These are phyloP conservation scores for Trichoderma breve DNA, from an alignment of 2,329 filamentous ascomycete species.

Conservation along the genomic window DNA sequence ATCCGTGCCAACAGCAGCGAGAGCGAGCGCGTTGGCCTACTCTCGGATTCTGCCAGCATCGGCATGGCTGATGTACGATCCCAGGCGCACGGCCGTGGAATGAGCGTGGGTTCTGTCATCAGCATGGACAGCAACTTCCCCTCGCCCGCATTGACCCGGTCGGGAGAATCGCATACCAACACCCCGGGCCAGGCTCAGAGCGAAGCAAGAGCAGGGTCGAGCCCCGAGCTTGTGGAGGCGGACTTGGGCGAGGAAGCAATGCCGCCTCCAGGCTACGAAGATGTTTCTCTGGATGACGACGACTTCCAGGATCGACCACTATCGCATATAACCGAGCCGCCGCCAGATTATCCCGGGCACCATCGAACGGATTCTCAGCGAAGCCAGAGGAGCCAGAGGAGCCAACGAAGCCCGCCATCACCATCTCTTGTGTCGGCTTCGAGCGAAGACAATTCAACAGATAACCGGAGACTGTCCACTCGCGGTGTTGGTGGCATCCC, in stretches of 20 bases:
- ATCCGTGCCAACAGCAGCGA: constrained; percentile 71
- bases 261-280: constrained; percentile 56
- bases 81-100: constrained; percentile 42
- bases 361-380: constrained; percentile 30
- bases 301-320: constrained; percentile 38
- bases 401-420: neutral
- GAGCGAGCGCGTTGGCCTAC: constrained; percentile 67
- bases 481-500: constrained; percentile 43
- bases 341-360: constrained; percentile 51
- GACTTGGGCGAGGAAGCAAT: constrained; percentile 49
- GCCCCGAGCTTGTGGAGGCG: constrained; percentile 52
- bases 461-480: neutral
- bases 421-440: constrained; percentile 1
- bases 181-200: constrained; percentile 36
- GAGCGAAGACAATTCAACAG: neutral
- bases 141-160: constrained; percentile 39
- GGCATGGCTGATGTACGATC: constrained; percentile 37
- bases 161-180: constrained; percentile 43
- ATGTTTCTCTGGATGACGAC: constrained; percentile 43
- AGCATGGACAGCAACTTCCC: constrained; percentile 51
- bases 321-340: constrained; percentile 47
- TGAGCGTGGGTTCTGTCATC: constrained; percentile 54
- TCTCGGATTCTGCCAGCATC: constrained; percentile 70
- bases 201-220: constrained; percentile 47
- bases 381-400: constrained; percentile 16